phyloP scores from a whole-genome alignment of 1,284 basidiomycete genomes.

The Leccinum fuscescens region DNA sequence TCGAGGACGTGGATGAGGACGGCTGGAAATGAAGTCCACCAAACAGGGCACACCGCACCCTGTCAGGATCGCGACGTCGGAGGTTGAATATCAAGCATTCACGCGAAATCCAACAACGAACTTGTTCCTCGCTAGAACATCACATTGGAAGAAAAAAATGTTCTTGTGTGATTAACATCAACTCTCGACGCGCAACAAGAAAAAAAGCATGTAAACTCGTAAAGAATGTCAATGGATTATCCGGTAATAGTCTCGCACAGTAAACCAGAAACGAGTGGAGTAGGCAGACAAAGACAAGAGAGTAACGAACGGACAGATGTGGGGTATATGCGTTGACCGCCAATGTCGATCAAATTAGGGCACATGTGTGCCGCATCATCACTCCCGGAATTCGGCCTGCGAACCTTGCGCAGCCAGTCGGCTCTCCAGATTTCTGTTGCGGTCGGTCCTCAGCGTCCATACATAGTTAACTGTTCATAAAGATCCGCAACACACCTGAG shows the following conservation, averaged over 20 bases:
- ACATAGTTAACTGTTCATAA: neutral
- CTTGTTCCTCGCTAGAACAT: constrained; percentile 4
- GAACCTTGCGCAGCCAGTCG: constrained; percentile 85
- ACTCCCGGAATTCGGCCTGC: constrained; percentile 61
- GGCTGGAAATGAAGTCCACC: constrained; percentile 3
- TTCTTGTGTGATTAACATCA: constrained; percentile 22
- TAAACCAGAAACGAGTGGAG: constrained; percentile 33
- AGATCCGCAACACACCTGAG: constrained; percentile 53
- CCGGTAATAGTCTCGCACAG: constrained; percentile 35
- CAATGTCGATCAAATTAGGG: constrained; percentile 22
- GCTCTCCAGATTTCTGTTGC: constrained; percentile 78
- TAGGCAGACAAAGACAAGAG: constrained; percentile 30
- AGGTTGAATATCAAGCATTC: constrained; percentile 28
- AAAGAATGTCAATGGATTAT: constrained; percentile 40
- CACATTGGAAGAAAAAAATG: constrained; percentile 11
- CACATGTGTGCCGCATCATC: constrained; percentile 21
- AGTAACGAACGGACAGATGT: constrained; percentile 34
- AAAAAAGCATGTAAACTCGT: constrained; percentile 27
- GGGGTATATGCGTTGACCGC: constrained; percentile 35
- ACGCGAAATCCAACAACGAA: constrained; percentile 3
- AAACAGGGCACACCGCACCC: constrained; percentile 12
- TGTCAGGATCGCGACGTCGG: constrained; percentile 21
- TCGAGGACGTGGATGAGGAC: constrained; percentile 6
- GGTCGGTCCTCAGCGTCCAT: constrained; percentile 11
- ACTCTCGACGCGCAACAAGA: constrained; percentile 24